A percentile compares a stretch with the other conserved stretches of the same genome.
These are phyloP conservation scores for Trichoderma oligosporum DNA, from an alignment of 2,329 filamentous ascomycete genomes.

Conservation along the genomic window DNA sequence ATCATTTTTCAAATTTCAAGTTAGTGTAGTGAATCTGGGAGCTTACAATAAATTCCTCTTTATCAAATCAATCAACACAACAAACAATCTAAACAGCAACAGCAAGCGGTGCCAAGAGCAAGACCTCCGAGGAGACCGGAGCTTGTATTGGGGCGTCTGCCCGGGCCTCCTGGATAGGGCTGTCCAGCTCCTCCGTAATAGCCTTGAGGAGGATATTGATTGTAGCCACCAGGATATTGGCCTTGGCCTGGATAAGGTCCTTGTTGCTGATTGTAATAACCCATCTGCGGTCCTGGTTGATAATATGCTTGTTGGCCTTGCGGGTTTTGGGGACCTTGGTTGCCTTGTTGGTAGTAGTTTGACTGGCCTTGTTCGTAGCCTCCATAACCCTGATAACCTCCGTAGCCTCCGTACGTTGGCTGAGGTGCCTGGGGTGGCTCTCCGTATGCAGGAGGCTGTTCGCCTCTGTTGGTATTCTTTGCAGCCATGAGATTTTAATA, in stretches of 20 bases:
- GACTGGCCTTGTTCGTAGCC: slow-evolving; percentile 29
- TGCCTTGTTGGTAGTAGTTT: slow-evolving; percentile 29
- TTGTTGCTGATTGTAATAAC: slow-evolving; percentile 42
- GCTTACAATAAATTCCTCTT: not conserved
- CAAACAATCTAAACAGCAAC: slow-evolving; percentile 56
- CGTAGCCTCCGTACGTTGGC: slow-evolving; percentile 40
- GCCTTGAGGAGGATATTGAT: slow-evolving; percentile 22
- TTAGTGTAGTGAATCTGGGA: too few species aligned
- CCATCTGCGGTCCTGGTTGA: slow-evolving; percentile 41
- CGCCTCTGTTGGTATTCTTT: slow-evolving; percentile 26
- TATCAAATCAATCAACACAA: slow-evolving; percentile 38
- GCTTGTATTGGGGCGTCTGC: slow-evolving; percentile 21
- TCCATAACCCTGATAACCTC: slow-evolving; percentile 26
- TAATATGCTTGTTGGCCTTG: slow-evolving; percentile 37
- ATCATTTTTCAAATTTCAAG: too few species aligned
- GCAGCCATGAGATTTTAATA: not conserved
- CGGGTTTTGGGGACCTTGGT: slow-evolving; percentile 28
- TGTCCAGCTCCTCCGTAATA: slow-evolving; percentile 34
- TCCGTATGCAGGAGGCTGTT: slow-evolving; percentile 49
- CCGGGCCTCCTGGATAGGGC: slow-evolving; percentile 33
- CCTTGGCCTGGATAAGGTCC: slow-evolving; percentile 34
- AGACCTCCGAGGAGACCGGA: slow-evolving; percentile 43
- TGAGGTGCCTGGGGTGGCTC: slow-evolving; percentile 39
- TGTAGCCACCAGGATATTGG: slow-evolving; percentile 28
- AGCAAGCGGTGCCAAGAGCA: slow-evolving; percentile 52